Evolutionary conservation across 768 basidiomycete genomes (phyloP).

Genomic region (Tubosaeta brunneosetosa): DNA sequence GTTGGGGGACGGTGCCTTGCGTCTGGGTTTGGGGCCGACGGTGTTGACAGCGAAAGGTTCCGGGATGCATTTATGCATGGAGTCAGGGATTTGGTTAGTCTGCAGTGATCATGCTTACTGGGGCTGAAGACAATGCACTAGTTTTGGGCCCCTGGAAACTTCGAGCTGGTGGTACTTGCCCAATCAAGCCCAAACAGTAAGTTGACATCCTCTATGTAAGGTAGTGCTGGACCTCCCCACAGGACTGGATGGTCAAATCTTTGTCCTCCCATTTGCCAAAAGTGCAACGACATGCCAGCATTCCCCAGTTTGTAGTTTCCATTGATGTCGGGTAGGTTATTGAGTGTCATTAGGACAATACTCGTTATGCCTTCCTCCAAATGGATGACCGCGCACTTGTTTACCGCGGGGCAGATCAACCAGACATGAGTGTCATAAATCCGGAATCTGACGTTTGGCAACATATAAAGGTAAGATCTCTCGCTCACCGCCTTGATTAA

Average conservation of each 20-base stretch:
- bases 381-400: constrained; percentile 92
- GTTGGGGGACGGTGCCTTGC: constrained; percentile 84
- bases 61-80: constrained; percentile 87
- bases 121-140: constrained; percentile 26
- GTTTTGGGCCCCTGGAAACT: constrained; percentile 95
- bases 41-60: constrained; percentile 56
- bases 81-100: constrained; percentile 61
- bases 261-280: constrained; percentile 88
- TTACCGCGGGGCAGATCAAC: constrained; percentile 95
- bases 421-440: constrained; percentile 97
- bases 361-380: constrained; percentile 91
- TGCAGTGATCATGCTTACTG: not conserved
- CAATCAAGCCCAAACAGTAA: constrained; percentile 48
- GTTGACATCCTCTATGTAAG: constrained; percentile 10
- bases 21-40: constrained; percentile 68
- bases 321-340: not conserved
- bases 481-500: constrained; percentile 1
- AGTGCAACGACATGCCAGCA: constrained; percentile 90
- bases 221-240: constrained; percentile 4
- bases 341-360: constrained; percentile 70
- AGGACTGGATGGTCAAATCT: constrained; percentile 70
- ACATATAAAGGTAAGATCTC: constrained; percentile 69
- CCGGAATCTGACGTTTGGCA: constrained; percentile 99
- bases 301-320: constrained; percentile 61
- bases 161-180: constrained; percentile 78